A percentile compares a stretch with the other conserved stretches of the same genome.
These are phyloP conservation scores for Galerina marginata DNA, from an alignment of 768 basidiomycete genomes.

Conservation along the genomic window DNA sequence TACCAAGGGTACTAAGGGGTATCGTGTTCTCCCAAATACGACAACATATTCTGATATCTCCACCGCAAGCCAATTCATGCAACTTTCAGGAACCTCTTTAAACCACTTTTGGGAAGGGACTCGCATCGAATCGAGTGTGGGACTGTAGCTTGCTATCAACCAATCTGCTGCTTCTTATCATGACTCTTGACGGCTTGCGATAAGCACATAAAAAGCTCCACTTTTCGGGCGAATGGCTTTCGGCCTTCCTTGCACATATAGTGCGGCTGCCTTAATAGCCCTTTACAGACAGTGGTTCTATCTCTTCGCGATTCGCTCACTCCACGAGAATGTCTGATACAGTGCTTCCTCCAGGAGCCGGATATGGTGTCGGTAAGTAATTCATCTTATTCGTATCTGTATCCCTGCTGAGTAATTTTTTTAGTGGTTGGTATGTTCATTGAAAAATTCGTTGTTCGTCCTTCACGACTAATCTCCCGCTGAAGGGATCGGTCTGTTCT, in stretches of 20 bases:
- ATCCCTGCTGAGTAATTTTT: not conserved
- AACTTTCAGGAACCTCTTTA: not conserved
- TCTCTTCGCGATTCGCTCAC: not conserved
- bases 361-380: constrained; percentile 81
- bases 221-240: constrained; percentile 1
- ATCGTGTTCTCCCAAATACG: no score
- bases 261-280: not conserved
- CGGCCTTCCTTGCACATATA: constrained; percentile 4
- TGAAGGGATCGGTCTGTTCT: constrained; percentile 86
- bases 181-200: constrained; percentile 12
- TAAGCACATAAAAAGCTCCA: constrained; percentile 11
- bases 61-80: not conserved
- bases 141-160: constrained; percentile 13
- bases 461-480: not conserved
- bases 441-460: not conserved
- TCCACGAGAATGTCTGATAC: constrained; percentile 29
- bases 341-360: constrained; percentile 79
- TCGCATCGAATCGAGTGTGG: constrained; percentile 8
- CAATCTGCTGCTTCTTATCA: constrained; percentile 16
- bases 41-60: no score
- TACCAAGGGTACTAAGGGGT: no score
- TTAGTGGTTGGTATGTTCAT: constrained; percentile 35
- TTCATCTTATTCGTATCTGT: not conserved
- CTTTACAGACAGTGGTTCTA: not conserved
- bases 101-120: not conserved